A percentile compares a stretch with the other conserved stretches of the same genome.
These are phyloP conservation scores for Byssoonygena ceratinophila DNA, from an alignment of 2,329 filamentous ascomycete species.

Conservation along the genomic window DNA sequence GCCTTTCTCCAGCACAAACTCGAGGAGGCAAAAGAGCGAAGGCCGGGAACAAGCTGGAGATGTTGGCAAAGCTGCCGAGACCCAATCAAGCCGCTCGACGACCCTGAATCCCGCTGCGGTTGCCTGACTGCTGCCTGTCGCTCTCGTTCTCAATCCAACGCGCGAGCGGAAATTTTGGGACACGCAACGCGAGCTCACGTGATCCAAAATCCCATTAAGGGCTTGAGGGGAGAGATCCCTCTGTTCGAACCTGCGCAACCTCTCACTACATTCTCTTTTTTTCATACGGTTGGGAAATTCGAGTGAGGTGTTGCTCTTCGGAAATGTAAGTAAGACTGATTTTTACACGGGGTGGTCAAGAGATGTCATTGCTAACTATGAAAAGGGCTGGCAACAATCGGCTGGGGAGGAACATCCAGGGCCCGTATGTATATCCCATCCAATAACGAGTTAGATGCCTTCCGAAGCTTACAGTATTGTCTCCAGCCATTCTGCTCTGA, in stretches of 20 bases:
- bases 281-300: no score
- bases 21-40: background rate
- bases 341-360: background rate
- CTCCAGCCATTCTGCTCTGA: constrained; percentile 52
- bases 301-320: no score
- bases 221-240: background rate
- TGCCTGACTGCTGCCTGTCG: constrained; percentile 4
- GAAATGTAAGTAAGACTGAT: constrained; percentile 9
- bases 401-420: constrained; percentile 12
- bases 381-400: constrained; percentile 10
- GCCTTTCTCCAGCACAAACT: background rate
- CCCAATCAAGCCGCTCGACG: background rate
- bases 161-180: constrained; percentile 13
- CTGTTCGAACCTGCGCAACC: no score
- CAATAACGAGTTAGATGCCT: background rate
- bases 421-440: constrained; percentile 34
- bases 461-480: constrained; percentile 14
- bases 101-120: background rate
- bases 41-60: background rate
- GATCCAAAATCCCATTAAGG: constrained; percentile 14
- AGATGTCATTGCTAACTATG: background rate
- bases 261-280: no score
- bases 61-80: background rate
- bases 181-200: constrained; percentile 19
- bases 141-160: constrained; percentile 15